Evolutionary conservation across 257 asterid species (phyloP).

Genomic region (Jasminum sambac): DNA sequence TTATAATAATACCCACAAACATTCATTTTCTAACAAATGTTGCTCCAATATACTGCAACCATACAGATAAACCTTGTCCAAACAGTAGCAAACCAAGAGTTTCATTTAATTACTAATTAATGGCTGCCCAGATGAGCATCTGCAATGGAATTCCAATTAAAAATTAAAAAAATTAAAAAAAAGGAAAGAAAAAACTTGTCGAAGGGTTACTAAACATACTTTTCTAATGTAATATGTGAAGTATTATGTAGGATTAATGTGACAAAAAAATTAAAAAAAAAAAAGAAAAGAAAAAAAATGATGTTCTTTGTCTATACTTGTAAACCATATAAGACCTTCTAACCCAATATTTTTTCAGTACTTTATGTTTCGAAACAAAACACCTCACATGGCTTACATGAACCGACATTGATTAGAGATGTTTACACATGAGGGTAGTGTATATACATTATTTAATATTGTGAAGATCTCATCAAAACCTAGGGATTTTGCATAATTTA

Average conservation of each 20-base stretch:
- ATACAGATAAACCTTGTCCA: slow-evolving; percentile 27
- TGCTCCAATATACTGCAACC: slow-evolving; percentile 36
- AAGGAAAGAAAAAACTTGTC: too few relatives aligned
- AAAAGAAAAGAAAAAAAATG: too few relatives aligned
- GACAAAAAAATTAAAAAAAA: too few relatives aligned
- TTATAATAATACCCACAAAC: slow-evolving; percentile 33
- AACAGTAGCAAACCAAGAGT: slow-evolving; percentile 35
- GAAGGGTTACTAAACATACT: too few relatives aligned
- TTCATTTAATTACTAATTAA: slow-evolving; percentile 23
- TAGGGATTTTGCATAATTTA: slow-evolving; percentile 24
- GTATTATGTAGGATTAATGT: too few relatives aligned
- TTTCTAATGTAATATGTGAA: too few relatives aligned
- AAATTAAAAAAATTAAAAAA: too few relatives aligned
- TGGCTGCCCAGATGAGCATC: slow-evolving; percentile 30
- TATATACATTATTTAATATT: not conserved
- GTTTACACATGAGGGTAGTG: slow-evolving; percentile 10
- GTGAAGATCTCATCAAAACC: slow-evolving; percentile 17
- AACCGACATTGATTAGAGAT: slow-evolving; percentile 29
- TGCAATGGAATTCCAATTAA: too few relatives aligned
- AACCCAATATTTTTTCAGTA: slow-evolving; percentile 39
- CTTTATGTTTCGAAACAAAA: slow-evolving; percentile 45
- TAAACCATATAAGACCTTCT: too few relatives aligned
- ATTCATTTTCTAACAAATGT: slow-evolving; percentile 29
- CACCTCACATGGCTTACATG: slow-evolving; percentile 64
- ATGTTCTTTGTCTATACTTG: slow-evolving; percentile 20